Conservation (phyloP, 1,284 basidiomycete genomes). For the Somion occarium region DNA sequence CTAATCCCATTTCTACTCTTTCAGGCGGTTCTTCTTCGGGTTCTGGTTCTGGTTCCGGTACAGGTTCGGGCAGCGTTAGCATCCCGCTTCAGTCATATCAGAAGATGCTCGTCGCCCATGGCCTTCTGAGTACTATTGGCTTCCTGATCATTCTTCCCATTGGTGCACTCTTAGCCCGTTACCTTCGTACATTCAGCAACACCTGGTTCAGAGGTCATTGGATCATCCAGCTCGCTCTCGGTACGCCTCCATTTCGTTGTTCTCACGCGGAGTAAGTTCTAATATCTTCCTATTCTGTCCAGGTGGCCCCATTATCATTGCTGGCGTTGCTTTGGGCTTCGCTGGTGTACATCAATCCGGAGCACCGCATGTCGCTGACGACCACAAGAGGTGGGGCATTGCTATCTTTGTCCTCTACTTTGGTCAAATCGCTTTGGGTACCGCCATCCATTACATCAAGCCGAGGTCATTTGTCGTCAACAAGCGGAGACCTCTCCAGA, state of each 20-base stretch:
- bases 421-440: slow-evolving; percentile 52
- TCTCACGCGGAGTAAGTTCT: slow-evolving; percentile 1
- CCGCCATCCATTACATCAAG: slow-evolving; percentile 56
- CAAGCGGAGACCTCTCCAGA: slow-evolving; percentile 44
- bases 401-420: slow-evolving; percentile 58
- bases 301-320: slow-evolving; percentile 43
- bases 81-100: slow-evolving; percentile 24
- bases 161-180: slow-evolving; percentile 28
- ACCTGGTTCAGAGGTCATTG: slow-evolving; percentile 27
- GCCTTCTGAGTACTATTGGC: slow-evolving; percentile 25
- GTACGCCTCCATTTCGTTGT: slow-evolving; percentile 13
- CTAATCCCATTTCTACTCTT: slow-evolving; percentile 11
- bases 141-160: slow-evolving; percentile 28
- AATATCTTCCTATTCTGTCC: slow-evolving; percentile 23
- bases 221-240: slow-evolving; percentile 22
- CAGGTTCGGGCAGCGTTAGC: background rate
- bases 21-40: background rate
- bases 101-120: slow-evolving; percentile 35
- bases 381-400: slow-evolving; percentile 58
- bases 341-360: slow-evolving; percentile 36
- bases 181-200: slow-evolving; percentile 25
- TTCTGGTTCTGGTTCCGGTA: background rate
- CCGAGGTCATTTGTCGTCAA: slow-evolving; percentile 26
- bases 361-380: slow-evolving; percentile 38
- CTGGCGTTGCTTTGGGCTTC: slow-evolving; percentile 47